Conservation (phyloP, 352 stramenopile species). For the Phytopythium helicoides region DNA sequence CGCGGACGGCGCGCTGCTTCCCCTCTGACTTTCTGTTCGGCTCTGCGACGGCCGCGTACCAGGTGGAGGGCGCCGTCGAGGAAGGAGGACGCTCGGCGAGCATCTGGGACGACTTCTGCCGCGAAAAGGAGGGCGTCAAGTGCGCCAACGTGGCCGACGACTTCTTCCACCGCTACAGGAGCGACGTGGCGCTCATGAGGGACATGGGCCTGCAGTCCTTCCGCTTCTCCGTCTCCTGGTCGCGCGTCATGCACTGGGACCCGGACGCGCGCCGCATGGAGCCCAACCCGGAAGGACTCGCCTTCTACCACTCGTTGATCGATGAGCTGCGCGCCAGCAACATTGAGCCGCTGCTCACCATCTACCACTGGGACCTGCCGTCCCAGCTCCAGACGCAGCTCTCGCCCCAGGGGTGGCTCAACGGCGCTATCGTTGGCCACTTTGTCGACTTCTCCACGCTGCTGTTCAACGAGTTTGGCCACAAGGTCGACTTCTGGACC, state of each 20-base stretch:
- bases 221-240: slow-evolving; percentile 93
- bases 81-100: slow-evolving; percentile 15
- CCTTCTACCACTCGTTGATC: slow-evolving; percentile 93
- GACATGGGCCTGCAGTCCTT: slow-evolving; percentile 89
- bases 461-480: slow-evolving; percentile 90
- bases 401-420: slow-evolving; percentile 59
- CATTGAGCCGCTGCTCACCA: slow-evolving; percentile 89
- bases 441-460: slow-evolving; percentile 90
- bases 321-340: slow-evolving; percentile 62
- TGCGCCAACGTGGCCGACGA: slow-evolving; percentile 89
- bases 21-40: slow-evolving; percentile 30
- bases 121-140: slow-evolving; percentile 36
- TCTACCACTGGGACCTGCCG: slow-evolving; percentile 95
- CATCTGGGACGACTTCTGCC: slow-evolving; percentile 28
- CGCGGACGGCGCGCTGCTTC: slow-evolving; percentile 59
- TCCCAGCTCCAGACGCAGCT: slow-evolving; percentile 68
- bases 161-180: slow-evolving; percentile 89
- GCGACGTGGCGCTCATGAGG: slow-evolving; percentile 92
- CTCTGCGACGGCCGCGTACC: slow-evolving; percentile 15
- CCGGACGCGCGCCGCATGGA: slow-evolving; percentile 28
- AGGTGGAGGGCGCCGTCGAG: slow-evolving; percentile 21
- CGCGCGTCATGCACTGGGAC: slow-evolving; percentile 85
- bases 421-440: slow-evolving; percentile 46
- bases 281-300: slow-evolving; percentile 82
- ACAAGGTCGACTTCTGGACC: slow-evolving; percentile 92